phyloP scores from a whole-genome alignment of 2,329 filamentous ascomycete genomes.

The Purpureocillium takamizusanense region DNA sequence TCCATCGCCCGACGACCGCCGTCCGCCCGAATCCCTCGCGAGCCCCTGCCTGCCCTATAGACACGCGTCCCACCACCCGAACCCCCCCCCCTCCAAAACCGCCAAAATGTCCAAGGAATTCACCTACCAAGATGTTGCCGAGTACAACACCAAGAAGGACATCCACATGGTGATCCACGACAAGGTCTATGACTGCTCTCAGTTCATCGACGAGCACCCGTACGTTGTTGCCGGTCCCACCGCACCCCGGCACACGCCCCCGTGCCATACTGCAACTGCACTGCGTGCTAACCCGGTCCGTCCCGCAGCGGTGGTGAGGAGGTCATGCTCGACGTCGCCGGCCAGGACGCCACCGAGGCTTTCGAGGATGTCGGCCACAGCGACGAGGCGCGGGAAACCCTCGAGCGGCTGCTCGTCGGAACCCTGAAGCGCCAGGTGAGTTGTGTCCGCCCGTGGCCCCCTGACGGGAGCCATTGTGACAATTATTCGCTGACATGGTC shows the following conservation, averaged over 20 bases:
- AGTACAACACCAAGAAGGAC: slow-evolving; percentile 91
- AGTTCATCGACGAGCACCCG: slow-evolving; percentile 97
- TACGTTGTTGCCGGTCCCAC: slow-evolving; percentile 32
- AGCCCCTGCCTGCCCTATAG: background rate
- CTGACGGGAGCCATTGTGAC: background rate
- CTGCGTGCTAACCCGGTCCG: background rate
- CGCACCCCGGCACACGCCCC: slow-evolving; percentile 5
- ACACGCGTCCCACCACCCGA: background rate
- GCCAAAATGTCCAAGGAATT: slow-evolving; percentile 37
- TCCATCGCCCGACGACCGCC: too few species aligned
- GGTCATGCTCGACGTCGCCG: slow-evolving; percentile 90
- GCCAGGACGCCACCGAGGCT: slow-evolving; percentile 93
- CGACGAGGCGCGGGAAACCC: slow-evolving; percentile 93
- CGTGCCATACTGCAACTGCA: background rate
- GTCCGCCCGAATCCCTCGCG: background rate
- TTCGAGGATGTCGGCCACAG: slow-evolving; percentile 99
- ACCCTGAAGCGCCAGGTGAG: slow-evolving; percentile 72
- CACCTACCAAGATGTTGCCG: slow-evolving; percentile 73
- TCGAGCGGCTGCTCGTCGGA: slow-evolving; percentile 68
- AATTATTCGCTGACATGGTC: slow-evolving; percentile 12
- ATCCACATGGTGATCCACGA: slow-evolving; percentile 87
- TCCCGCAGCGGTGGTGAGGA: slow-evolving; percentile 83
- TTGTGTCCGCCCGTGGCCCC: slow-evolving; percentile 5
- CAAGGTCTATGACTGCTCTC: slow-evolving; percentile 85
- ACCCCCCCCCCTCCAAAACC: slow-evolving; percentile 3